Percentiles rank a stretch among this genome's conserved stretches.
Conservation (phyloP, 192 early-diverging fungal species). For the Tieghemiomyces parasiticus region DNA sequence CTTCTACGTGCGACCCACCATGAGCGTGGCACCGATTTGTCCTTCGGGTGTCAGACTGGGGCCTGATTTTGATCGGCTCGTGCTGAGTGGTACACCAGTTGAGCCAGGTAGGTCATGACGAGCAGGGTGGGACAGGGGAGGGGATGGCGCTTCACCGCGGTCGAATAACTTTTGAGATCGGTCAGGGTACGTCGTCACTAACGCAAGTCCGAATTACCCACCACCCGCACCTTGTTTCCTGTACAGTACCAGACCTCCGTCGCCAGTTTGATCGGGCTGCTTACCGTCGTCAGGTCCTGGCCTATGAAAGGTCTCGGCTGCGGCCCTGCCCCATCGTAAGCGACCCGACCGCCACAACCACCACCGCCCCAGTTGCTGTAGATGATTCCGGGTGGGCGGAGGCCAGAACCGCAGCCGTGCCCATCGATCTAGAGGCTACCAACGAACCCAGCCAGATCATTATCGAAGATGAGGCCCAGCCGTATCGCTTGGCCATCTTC, state of each 20-base stretch:
- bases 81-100: too few species aligned
- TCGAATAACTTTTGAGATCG: too few species aligned
- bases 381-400: not conserved
- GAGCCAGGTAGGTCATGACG: too few species aligned
- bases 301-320: not conserved
- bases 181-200: too few species aligned
- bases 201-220: too few species aligned
- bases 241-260: too few species aligned
- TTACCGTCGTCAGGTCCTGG: not conserved
- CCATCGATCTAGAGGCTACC: too few species aligned
- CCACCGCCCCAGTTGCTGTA: not conserved
- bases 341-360: not conserved
- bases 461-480: not conserved
- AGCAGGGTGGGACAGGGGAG: too few species aligned
- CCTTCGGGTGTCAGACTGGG: slow-evolving; percentile 20
- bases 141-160: too few species aligned
- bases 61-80: slow-evolving; percentile 18
- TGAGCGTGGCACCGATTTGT: slow-evolving; percentile 17
- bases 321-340: not conserved
- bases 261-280: not conserved
- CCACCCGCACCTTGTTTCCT: too few species aligned
- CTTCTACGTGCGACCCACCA: slow-evolving; percentile 21
- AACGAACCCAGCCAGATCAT: too few species aligned
- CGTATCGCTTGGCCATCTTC: not conserved
- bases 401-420: too few species aligned